These are phyloP conservation scores for Fusarium xyrophilum DNA, from an alignment of 2,329 filamentous ascomycete species.

Conservation along the genomic window DNA sequence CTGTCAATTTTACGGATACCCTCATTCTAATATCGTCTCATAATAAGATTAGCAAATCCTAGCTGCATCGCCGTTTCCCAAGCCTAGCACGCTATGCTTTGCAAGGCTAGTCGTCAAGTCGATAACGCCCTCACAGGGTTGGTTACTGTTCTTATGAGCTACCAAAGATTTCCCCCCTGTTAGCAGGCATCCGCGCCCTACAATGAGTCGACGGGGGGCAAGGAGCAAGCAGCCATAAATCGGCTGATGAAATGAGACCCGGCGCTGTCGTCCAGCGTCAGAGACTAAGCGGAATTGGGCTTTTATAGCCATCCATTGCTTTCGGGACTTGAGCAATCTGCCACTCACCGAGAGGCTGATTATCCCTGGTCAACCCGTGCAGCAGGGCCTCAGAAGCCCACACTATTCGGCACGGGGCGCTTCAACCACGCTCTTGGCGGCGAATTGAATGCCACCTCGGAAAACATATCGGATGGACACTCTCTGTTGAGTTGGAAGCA, in stretches of 20 bases:
- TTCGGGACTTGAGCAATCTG: constrained; percentile 1
- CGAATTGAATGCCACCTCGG: constrained; percentile 11
- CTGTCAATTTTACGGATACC: constrained; percentile 10
- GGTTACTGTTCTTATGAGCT: not conserved
- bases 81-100: not conserved
- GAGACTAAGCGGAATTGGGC: constrained; percentile 7
- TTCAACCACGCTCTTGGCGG: constrained; percentile 10
- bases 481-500: not conserved
- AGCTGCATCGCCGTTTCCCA: constrained; percentile 8
- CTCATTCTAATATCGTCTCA: not conserved
- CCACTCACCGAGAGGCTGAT: not conserved
- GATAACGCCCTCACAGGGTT: constrained; percentile 1
- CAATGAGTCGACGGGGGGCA: not conserved
- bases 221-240: not conserved
- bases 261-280: constrained; percentile 11
- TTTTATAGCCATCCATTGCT: not conserved
- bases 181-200: not conserved
- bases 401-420: constrained; percentile 5
- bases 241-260: constrained; percentile 8
- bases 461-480: not conserved
- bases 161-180: not conserved
- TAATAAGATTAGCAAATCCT: not conserved
- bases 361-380: not conserved
- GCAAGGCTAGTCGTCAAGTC: not conserved
- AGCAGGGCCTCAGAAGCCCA: constrained; percentile 1